These are phyloP conservation scores for Paralagenidium karlingii DNA, from an alignment of 352 stramenopile species.

Conservation along the genomic window DNA sequence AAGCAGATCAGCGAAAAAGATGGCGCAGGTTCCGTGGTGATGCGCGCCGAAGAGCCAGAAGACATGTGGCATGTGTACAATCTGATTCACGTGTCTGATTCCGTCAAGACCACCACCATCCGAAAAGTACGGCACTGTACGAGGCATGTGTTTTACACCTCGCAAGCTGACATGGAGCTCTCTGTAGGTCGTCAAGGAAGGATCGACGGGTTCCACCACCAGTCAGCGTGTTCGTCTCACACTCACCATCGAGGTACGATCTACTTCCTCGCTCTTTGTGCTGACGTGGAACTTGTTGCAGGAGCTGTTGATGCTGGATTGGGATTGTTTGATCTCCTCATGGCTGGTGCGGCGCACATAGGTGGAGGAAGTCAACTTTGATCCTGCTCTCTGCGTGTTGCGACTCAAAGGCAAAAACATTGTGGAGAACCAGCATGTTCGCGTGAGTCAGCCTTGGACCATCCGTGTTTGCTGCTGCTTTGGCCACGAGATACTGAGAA, in stretches of 20 bases:
- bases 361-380: constrained; percentile 95
- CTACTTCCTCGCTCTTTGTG: background rate
- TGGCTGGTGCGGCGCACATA: constrained; percentile 10
- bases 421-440: constrained; percentile 91
- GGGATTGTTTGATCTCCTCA: no score
- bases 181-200: constrained; percentile 88
- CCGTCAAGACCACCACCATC: constrained; percentile 93
- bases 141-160: constrained; percentile 3
- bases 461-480: background rate
- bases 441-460: constrained; percentile 36
- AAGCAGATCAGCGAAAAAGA: constrained; percentile 93
- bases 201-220: constrained; percentile 89
- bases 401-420: constrained; percentile 92
- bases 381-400: constrained; percentile 86
- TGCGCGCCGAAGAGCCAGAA: constrained; percentile 92
- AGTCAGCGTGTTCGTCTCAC: constrained; percentile 92
- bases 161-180: constrained; percentile 5
- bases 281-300: background rate
- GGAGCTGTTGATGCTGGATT: background rate
- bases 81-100: constrained; percentile 90
- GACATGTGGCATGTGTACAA: constrained; percentile 99
- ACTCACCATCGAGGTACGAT: constrained; percentile 83
- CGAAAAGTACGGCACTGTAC: constrained; percentile 88
- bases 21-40: constrained; percentile 82
- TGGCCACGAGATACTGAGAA: background rate